A percentile compares a stretch with the other conserved stretches of the same genome.
Conservation (phyloP, 129 eudicot species). For the Flaveria trinervia region DNA sequence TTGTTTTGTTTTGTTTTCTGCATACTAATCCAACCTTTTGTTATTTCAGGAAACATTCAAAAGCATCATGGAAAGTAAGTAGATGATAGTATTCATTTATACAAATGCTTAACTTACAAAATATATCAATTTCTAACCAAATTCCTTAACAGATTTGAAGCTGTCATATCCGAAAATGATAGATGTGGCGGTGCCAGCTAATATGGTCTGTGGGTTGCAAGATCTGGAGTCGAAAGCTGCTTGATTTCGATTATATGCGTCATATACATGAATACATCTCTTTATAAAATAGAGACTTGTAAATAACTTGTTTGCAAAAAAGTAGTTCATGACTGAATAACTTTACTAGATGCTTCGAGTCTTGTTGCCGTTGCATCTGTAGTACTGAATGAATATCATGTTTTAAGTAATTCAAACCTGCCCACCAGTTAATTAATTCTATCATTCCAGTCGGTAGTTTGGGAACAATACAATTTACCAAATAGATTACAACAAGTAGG, state of each 20-base stretch:
- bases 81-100: constrained; percentile 1
- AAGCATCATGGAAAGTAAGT: constrained; percentile 92
- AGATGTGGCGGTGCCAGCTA: constrained; percentile 88
- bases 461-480: no score
- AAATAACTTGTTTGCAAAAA: constrained; percentile 23
- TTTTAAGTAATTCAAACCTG: no score
- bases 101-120: background rate
- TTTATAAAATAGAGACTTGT: constrained; percentile 14
- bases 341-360: background rate
- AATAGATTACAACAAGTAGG: no score
- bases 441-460: no score
- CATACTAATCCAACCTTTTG: constrained; percentile 4
- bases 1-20: constrained; percentile 1
- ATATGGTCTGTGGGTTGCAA: constrained; percentile 96
- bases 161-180: constrained; percentile 94
- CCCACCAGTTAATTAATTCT: no score
- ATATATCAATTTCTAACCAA: constrained; percentile 11
- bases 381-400: background rate
- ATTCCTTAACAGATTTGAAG: constrained; percentile 64
- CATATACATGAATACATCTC: background rate
- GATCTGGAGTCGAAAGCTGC: constrained; percentile 57
- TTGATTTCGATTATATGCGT: constrained; percentile 23
- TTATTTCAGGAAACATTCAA: constrained; percentile 81
- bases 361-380: background rate
- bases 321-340: constrained; percentile 22